phyloP scores from a whole-genome alignment of 441 rosid species.

The Erodium chrysanthum region DNA sequence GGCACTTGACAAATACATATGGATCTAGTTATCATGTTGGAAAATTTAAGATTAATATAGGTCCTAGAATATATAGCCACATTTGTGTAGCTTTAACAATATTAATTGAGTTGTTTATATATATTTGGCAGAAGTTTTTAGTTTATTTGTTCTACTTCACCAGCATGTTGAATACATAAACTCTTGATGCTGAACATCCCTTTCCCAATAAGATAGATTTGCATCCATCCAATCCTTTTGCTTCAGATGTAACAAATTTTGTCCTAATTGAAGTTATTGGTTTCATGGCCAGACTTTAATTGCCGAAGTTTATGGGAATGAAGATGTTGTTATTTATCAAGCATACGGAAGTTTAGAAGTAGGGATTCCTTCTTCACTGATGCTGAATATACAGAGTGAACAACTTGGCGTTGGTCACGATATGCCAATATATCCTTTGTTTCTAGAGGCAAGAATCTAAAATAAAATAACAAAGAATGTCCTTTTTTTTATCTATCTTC shows the following conservation, averaged over 20 bases:
- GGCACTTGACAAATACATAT: background rate
- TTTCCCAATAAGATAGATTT: background rate
- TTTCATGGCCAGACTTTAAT: constrained; percentile 48
- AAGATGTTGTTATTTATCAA: constrained; percentile 52
- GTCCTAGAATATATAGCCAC: background rate
- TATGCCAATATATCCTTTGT: constrained; percentile 70
- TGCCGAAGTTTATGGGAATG: constrained; percentile 56
- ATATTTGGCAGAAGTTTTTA: background rate
- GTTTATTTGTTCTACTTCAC: background rate
- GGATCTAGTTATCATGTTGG: background rate
- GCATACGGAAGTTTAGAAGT: constrained; percentile 55
- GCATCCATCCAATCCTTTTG: background rate
- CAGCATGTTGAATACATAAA: background rate
- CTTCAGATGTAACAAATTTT: constrained; percentile 12
- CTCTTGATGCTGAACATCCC: constrained; percentile 5
- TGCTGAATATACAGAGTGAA: constrained; percentile 67
- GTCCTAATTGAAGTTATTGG: constrained; percentile 16
- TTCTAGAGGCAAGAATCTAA: constrained; percentile 59
- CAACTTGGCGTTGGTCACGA: constrained; percentile 64
- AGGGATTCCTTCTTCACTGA: constrained; percentile 62
- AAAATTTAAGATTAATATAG: background rate
- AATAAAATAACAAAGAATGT: constrained; percentile 19
- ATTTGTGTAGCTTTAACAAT: background rate
- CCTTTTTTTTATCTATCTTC: constrained; percentile 12
- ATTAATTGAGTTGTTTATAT: background rate